Conservation (phyloP, 73 alveolate species). For the Paraurostyla sp. region DNA sequence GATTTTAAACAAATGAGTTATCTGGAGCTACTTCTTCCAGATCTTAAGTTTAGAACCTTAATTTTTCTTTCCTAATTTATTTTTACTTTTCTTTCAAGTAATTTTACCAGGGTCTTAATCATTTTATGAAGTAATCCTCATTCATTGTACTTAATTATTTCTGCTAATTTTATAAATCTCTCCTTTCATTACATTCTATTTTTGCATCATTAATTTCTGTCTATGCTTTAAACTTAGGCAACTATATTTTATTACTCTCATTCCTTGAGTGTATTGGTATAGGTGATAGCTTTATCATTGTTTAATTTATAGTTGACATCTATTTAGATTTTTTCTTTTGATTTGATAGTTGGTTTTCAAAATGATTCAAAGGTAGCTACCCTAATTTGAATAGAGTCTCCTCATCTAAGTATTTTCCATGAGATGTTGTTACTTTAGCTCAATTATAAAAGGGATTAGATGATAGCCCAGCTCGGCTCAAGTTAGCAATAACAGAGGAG, state of each 20-base stretch:
- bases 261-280: not conserved
- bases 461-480: not conserved
- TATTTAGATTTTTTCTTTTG: no score
- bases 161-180: not conserved
- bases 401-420: not conserved
- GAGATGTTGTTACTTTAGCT: slow-evolving; percentile 11
- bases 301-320: no score
- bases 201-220: not conserved
- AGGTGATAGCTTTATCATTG: not conserved
- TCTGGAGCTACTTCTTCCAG: not conserved
- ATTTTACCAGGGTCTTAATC: slow-evolving; percentile 17
- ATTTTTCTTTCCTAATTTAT: not conserved
- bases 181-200: not conserved
- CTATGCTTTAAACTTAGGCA: not conserved
- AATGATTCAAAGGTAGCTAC: not conserved
- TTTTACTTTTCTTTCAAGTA: not conserved
- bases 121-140: not conserved
- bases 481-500: not conserved
- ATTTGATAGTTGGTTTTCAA: no score
- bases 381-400: slow-evolving; percentile 20
- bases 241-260: not conserved
- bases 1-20: not conserved
- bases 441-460: slow-evolving; percentile 3
- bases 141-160: not conserved
- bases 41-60: not conserved